phyloP scores from a whole-genome alignment of 2,329 filamentous ascomycete genomes.

The Fusarium sublunatum region DNA sequence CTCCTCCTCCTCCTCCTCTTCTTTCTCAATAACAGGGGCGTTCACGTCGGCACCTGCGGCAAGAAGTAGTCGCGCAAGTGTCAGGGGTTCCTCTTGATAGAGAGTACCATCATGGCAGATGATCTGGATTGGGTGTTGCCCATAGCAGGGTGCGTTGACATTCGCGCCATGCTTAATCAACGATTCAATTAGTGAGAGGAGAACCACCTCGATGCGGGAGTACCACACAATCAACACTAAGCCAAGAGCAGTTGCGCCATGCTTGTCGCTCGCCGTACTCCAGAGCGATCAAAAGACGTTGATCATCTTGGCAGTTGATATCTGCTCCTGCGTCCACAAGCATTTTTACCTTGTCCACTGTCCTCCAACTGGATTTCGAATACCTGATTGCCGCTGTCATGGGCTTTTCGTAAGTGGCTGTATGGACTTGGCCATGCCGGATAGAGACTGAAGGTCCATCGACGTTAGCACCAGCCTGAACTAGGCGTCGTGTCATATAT shows the following conservation, averaged over 20 bases:
- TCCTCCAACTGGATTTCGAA: no score
- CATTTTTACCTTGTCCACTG: not conserved
- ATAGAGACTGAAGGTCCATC: not conserved
- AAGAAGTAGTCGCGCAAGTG: slow-evolving; percentile 1
- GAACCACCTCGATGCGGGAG: no score
- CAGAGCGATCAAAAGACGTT: not conserved
- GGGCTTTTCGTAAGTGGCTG: not conserved
- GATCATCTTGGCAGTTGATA: rapidly evolving
- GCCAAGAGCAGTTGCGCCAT: no score
- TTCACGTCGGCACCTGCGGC: no score
- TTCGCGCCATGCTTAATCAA: rapidly evolving
- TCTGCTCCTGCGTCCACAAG: not conserved
- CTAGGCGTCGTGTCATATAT: not conserved
- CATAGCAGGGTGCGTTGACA: rapidly evolving
- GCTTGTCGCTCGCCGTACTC: rapidly evolving
- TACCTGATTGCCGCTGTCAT: not conserved
- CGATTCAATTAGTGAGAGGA: rapidly evolving
- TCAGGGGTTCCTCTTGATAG: no score
- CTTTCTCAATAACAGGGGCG: no score
- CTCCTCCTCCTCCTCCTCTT: no score
- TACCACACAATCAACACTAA: no score
- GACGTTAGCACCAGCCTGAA: not conserved
- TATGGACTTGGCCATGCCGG: no score
- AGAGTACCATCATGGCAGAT: no score
- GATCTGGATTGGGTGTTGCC: not conserved